Conservation (phyloP, 345 rosid species). For the Eucalyptus erythrocorys region DNA sequence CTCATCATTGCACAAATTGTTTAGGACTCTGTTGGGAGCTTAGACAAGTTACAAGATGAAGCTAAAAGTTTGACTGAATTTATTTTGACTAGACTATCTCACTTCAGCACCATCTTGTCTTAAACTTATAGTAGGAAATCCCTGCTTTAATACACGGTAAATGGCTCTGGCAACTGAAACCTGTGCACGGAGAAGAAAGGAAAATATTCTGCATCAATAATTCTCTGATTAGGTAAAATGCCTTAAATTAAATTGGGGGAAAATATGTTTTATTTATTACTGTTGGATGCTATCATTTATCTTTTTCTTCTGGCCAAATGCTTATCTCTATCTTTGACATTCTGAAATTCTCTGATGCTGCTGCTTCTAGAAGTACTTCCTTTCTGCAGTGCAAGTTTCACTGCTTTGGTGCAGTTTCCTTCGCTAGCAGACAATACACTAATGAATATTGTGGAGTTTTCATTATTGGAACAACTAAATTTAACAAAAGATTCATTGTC, state of each 20-base stretch:
- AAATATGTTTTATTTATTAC: not conserved
- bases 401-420: conserved; percentile 33
- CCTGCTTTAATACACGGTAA: not conserved
- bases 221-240: not conserved
- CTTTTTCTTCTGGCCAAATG: not conserved
- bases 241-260: not conserved
- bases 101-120: not conserved
- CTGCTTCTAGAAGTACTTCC: conserved; percentile 49
- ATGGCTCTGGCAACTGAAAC: not conserved
- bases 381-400: conserved; percentile 38
- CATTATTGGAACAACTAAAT: conserved; percentile 49
- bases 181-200: not conserved
- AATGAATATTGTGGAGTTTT: conserved; percentile 29
- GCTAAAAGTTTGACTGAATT: not conserved
- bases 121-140: not conserved
- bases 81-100: not conserved
- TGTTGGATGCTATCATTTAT: not conserved
- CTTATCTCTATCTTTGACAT: not conserved
- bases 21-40: not conserved
- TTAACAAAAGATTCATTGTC: conserved; percentile 35
- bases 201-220: not conserved
- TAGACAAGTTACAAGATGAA: not conserved
- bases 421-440: conserved; percentile 14
- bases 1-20: not conserved
- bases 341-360: conserved; percentile 24